Evolutionary conservation across 2,329 filamentous ascomycete species (phyloP).

Genomic region (Aspergillus carbonarius): DNA sequence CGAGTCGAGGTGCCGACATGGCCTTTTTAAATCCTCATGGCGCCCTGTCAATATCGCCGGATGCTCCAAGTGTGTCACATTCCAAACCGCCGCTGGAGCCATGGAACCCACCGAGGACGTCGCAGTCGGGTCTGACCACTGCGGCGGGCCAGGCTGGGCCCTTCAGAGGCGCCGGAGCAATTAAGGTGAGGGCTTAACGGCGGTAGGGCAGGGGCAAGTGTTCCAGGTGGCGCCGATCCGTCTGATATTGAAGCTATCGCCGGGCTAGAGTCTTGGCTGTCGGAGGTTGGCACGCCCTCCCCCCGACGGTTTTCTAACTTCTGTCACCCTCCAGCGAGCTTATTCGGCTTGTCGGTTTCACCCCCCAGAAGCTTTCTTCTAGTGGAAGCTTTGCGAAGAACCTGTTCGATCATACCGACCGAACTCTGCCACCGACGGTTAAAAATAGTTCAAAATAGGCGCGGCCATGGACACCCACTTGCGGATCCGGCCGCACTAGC

Average conservation of each 20-base stretch:
- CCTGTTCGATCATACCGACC: neutral
- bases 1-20: neutral
- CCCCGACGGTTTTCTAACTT: neutral
- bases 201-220: constrained; percentile 6
- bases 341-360: neutral
- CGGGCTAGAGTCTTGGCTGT: constrained; percentile 6
- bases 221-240: constrained; percentile 4
- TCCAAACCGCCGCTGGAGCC: neutral
- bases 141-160: neutral
- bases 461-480: no score
- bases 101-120: neutral
- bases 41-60: neutral
- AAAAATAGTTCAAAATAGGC: neutral
- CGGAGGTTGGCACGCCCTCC: neutral
- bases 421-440: neutral
- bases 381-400: neutral
- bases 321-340: neutral
- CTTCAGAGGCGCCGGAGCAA: constrained; percentile 3
- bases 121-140: neutral
- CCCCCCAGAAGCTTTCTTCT: neutral
- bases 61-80: neutral
- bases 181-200: constrained; percentile 6
- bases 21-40: neutral
- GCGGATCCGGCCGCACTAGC: neutral
- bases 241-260: neutral